Evolutionary conservation across 179 eudicot species (phyloP).

Genomic region (Heliamphora pulchella): DNA sequence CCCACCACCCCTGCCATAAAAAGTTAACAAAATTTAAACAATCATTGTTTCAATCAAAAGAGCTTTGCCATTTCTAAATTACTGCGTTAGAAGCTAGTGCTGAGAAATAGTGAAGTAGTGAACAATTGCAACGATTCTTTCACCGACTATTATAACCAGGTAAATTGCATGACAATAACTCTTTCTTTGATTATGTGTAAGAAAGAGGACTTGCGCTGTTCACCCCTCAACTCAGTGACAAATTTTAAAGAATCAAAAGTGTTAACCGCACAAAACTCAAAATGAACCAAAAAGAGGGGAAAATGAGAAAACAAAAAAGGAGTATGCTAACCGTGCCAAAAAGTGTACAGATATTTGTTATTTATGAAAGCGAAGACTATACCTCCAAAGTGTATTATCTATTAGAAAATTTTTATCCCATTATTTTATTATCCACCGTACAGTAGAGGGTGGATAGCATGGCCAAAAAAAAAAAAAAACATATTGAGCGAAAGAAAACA

Average conservation of each 20-base stretch:
- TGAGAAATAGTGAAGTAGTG: too few relatives aligned
- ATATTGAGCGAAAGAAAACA: not conserved
- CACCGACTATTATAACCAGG: not conserved
- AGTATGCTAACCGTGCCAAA: too few relatives aligned
- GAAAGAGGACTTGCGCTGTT: not conserved
- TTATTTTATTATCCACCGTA: too few relatives aligned
- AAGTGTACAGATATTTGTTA: too few relatives aligned
- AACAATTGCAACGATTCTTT: too few relatives aligned
- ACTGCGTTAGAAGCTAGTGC: not conserved
- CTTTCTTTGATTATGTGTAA: not conserved
- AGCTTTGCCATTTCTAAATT: not conserved
- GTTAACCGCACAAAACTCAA: not conserved
- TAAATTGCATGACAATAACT: too few relatives aligned
- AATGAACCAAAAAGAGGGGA: not conserved
- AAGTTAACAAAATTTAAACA: not conserved
- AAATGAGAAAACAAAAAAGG: not conserved
- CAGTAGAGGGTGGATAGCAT: too few relatives aligned
- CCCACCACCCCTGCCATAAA: slow-evolving; percentile 17
- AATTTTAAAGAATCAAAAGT: not conserved
- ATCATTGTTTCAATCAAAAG: not conserved
- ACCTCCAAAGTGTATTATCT: too few relatives aligned
- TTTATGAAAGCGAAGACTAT: too few relatives aligned
- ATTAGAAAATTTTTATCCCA: too few relatives aligned
- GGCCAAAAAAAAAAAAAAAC: not conserved
- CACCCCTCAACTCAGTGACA: not conserved